Evolutionary conservation across 2,329 filamentous ascomycete genomes (phyloP).

Genomic region (Trichoderma sp.): DNA sequence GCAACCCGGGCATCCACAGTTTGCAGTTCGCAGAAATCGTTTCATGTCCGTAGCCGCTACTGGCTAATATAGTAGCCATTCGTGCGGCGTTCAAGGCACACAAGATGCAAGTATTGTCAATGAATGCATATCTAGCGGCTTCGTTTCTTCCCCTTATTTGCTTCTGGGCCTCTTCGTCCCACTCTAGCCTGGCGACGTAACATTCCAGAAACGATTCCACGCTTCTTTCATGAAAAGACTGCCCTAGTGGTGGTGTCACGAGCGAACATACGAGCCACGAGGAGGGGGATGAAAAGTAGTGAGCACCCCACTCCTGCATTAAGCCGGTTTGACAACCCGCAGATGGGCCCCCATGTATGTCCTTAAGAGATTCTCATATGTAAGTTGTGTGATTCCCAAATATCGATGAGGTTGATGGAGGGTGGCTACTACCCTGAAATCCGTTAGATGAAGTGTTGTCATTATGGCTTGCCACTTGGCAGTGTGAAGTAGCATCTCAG

Average conservation of each 20-base stretch:
- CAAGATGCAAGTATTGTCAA: neutral
- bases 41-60: slow-evolving; percentile 12
- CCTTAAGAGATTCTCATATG: neutral
- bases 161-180: neutral
- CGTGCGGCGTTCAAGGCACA: slow-evolving; percentile 1
- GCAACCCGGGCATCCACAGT: neutral
- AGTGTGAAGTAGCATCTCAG: neutral
- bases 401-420: neutral
- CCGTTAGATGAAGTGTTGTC: neutral
- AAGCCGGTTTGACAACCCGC: neutral
- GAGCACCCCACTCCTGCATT: neutral
- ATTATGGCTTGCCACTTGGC: slow-evolving; percentile 15
- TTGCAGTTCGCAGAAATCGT: slow-evolving; percentile 14
- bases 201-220: slow-evolving; percentile 14
- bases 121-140: slow-evolving; percentile 13
- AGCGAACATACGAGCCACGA: neutral
- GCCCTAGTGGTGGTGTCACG: neutral
- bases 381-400: neutral
- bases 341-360: slow-evolving; percentile 2
- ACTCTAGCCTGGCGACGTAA: neutral
- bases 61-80: neutral
- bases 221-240: neutral
- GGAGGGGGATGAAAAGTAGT: neutral
- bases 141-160: neutral
- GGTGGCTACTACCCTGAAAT: neutral